phyloP scores from a whole-genome alignment of 192 early-diverging fungal genomes.

The Coemansia pectinata region DNA sequence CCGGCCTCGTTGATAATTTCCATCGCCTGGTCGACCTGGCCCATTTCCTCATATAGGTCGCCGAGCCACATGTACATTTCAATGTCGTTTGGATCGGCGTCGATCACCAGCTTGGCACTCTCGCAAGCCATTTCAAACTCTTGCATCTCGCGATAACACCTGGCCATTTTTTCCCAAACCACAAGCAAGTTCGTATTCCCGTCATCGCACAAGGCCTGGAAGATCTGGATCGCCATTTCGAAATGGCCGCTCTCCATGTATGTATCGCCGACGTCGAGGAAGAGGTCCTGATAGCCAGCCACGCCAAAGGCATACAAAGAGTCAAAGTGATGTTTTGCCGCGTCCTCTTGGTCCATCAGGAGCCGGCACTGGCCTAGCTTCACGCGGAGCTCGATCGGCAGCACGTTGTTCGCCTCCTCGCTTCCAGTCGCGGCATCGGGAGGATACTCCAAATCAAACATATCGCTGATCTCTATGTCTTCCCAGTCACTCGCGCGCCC shows the following conservation, averaged over 20 bases:
- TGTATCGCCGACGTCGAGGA: conserved; percentile 30
- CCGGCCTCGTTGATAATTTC: conserved; percentile 41
- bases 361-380: conserved; percentile 82
- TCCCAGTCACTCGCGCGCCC: conserved; percentile 66
- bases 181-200: conserved; percentile 26
- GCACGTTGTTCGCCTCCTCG: conserved; percentile 14
- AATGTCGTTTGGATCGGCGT: conserved; percentile 58
- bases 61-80: conserved; percentile 63
- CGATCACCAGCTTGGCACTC: conserved; percentile 53
- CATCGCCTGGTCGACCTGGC: conserved; percentile 41
- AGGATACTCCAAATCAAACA: conserved; percentile 63
- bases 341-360: conserved; percentile 64
- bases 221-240: conserved; percentile 30
- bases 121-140: conserved; percentile 57
- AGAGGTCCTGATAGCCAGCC: conserved; percentile 39
- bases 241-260: conserved; percentile 18
- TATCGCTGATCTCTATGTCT: conserved; percentile 48
- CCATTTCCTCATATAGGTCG: conserved; percentile 66
- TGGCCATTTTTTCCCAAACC: conserved; percentile 62
- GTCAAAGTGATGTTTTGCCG: conserved; percentile 57
- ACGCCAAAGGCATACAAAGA: conserved; percentile 38
- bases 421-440: conserved; percentile 34
- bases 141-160: conserved; percentile 62
- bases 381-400: conserved; percentile 86
- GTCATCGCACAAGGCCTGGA: conserved; percentile 11